A percentile compares a stretch with the other conserved stretches of the same genome.
phyloP scores from a whole-genome alignment of 495 filamentous ascomycete genomes.

The Elaphomyces granulatus region DNA sequence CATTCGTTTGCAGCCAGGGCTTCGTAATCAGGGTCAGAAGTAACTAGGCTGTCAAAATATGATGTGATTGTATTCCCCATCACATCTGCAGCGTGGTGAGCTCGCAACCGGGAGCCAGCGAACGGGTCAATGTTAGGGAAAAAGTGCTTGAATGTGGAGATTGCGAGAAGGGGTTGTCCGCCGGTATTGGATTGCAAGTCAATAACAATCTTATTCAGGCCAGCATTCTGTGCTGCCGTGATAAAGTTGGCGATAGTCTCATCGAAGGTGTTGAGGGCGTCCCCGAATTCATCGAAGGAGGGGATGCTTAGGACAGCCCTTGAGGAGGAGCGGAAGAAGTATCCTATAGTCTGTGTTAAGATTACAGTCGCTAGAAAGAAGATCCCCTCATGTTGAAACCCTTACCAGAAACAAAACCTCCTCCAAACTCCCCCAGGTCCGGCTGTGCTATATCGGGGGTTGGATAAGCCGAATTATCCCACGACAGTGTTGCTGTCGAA shows the following conservation, averaged over 20 bases:
- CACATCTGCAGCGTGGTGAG: slow-evolving; percentile 24
- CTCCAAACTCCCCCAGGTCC: neutral
- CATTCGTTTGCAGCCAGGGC: slow-evolving; percentile 22
- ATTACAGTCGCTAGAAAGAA: too few species aligned
- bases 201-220: slow-evolving; percentile 33
- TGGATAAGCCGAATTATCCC: neutral
- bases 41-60: neutral
- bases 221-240: slow-evolving; percentile 15
- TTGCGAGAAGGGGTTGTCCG: slow-evolving; percentile 25
- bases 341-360: neutral
- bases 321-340: slow-evolving; percentile 1
- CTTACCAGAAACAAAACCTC: neutral
- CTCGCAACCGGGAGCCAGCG: slow-evolving; percentile 29
- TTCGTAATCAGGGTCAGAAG: slow-evolving; percentile 4
- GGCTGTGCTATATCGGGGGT: neutral
- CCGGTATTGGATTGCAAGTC: slow-evolving; percentile 37
- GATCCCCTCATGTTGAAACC: too few species aligned
- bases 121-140: slow-evolving; percentile 34
- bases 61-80: slow-evolving; percentile 17
- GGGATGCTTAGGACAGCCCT: slow-evolving; percentile 35
- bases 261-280: slow-evolving; percentile 19
- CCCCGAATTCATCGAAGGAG: slow-evolving; percentile 24
- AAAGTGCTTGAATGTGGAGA: slow-evolving; percentile 38
- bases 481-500: neutral
- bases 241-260: slow-evolving; percentile 29